Percentiles rank a stretch among this genome's conserved stretches.
Conservation (phyloP, 2,329 filamentous ascomycete genomes). For the Aspergillus intermedius region DNA sequence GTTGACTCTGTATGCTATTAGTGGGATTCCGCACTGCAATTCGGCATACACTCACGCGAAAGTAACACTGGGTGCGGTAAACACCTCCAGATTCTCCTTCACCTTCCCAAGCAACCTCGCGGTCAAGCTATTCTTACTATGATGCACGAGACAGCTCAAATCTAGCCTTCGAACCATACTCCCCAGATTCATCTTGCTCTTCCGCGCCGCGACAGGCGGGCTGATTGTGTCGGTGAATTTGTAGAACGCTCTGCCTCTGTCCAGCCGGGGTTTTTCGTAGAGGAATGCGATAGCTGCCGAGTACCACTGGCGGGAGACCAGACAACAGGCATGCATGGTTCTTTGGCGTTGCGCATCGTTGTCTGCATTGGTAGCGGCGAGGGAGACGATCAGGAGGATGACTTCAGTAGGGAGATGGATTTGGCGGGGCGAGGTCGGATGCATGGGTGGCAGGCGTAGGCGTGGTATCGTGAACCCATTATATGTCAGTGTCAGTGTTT, state of each 20-base stretch:
- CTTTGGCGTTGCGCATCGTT: conserved; percentile 35
- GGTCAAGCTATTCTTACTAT: conserved; percentile 52
- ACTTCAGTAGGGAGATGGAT: conserved; percentile 50
- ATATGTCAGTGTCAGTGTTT: conserved; percentile 7
- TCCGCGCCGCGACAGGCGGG: conserved; percentile 41
- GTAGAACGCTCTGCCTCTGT: conserved; percentile 45
- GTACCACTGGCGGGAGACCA: conserved; percentile 53
- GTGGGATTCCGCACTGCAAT: background rate
- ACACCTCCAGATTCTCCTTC: conserved; percentile 47
- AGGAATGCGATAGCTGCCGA: conserved; percentile 45
- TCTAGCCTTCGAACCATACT: conserved; percentile 49
- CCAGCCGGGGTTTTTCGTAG: conserved; percentile 48
- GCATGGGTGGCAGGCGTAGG: background rate
- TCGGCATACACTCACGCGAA: conserved; percentile 44
- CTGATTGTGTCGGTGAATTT: conserved; percentile 51
- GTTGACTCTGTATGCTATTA: conserved; percentile 35
- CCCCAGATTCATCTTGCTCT: conserved; percentile 41
- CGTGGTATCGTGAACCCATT: no score
- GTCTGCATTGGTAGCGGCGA: conserved; percentile 28
- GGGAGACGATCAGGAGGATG: conserved; percentile 44
- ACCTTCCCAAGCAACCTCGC: conserved; percentile 51
- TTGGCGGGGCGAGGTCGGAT: conserved; percentile 11
- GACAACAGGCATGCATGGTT: conserved; percentile 46
- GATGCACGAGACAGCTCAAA: conserved; percentile 51
- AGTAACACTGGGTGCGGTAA: conserved; percentile 52